Base-by-base conservation (phyloP, 2,329 filamentous ascomycete species). In the Knufia fluminis region DNA sequence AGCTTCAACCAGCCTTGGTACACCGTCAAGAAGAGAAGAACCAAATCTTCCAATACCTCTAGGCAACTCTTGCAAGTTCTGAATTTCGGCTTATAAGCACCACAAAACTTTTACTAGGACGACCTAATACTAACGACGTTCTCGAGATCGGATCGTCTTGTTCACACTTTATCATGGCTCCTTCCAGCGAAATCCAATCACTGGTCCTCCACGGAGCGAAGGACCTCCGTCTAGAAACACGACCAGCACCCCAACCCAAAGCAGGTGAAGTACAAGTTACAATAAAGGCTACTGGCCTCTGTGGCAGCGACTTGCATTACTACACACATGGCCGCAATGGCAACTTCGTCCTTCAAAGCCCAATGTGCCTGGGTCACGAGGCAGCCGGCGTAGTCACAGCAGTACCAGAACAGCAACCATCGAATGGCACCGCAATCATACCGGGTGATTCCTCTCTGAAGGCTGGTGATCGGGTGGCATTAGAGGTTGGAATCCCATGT, bases 401-500 rank as follows among this genome's bases (percentile, higher is more conserved):
- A 40, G 73, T 86, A 35, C 64, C 75, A 1, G 71, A 71, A 10
- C 83, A 88, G 4, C 79, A 71, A 38, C 16, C 49, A 17, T 16
- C 24, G 55, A 33, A 69, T 28, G 49, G 49, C 24, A 19, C 45
- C 26, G 40, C 49, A 23, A 36, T 39, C 32, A 45, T 49, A 10
- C 38, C 28, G 19, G 48, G 33, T 16, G 20, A 28, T 3, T 46
- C 55, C 26, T 28, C 10, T 14, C 40, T 56, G 16, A 71, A 78
- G 57, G 63, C 75, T 9, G 90, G 90, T 51, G 90, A 96, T 69
- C 82, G 86, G 59, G 84, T 96, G 17, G 89, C 91, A n/a, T 73
- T 97, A 36, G 91, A 97, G 74, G 91, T 94, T 12, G 91, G 91
- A 45, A 78, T 86, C 46, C 87, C 89, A 1, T 97, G 91, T 71